phyloP scores from a whole-genome alignment of 352 stramenopile genomes.

The Globisporangium nodosum region DNA sequence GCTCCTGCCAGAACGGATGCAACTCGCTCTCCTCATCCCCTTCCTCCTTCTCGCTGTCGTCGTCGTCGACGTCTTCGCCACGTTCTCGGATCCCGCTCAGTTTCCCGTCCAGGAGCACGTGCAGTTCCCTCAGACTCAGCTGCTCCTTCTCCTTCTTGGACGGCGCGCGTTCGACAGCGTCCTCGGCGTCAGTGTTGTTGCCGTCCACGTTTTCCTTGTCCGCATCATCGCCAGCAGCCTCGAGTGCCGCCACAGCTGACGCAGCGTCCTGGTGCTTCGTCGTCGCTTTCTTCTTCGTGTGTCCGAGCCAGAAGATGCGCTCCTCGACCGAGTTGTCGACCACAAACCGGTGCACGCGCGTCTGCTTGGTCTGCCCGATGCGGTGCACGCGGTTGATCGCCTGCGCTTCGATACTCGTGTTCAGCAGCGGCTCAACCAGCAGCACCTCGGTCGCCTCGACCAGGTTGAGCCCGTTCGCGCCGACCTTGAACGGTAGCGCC shows the following conservation, averaged over 20 bases:
- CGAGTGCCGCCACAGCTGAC: neutral
- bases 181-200: constrained; percentile 9
- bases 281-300: constrained; percentile 12
- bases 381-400: constrained; percentile 89
- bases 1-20: constrained; percentile 38
- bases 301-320: constrained; percentile 67
- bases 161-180: constrained; percentile 25
- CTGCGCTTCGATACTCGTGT: constrained; percentile 78
- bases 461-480: constrained; percentile 90
- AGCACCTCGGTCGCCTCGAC: constrained; percentile 90
- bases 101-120: constrained; percentile 31
- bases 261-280: too few species aligned
- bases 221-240: too few species aligned
- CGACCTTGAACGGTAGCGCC: constrained; percentile 80
- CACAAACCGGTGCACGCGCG: constrained; percentile 87
- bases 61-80: neutral
- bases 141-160: constrained; percentile 49
- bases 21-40: neutral
- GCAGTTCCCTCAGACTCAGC: constrained; percentile 45
- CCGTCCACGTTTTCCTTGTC: constrained; percentile 15
- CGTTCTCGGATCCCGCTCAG: neutral
- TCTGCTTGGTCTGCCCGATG: constrained; percentile 83
- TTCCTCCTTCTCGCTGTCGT: neutral
- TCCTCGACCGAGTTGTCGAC: constrained; percentile 87
- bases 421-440: constrained; percentile 89